Percentiles rank a stretch among this genome's conserved stretches.
phyloP scores from a whole-genome alignment of 345 rosid genomes.

The Kandelia obovata region DNA sequence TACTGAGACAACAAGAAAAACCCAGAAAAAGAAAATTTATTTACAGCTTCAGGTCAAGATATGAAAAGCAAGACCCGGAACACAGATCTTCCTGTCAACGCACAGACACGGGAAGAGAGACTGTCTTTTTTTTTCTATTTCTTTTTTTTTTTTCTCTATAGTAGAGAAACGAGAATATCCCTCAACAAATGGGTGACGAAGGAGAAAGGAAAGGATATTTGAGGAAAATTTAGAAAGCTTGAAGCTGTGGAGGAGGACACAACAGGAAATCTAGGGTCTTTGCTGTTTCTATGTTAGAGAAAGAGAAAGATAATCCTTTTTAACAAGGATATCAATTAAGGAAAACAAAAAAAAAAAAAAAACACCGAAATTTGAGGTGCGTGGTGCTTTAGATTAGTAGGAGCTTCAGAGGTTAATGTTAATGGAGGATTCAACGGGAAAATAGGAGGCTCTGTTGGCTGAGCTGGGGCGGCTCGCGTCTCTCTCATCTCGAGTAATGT shows the following conservation, averaged over 20 bases:
- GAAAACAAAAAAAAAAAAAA: too few relatives aligned
- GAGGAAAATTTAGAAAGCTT: slow-evolving; percentile 4
- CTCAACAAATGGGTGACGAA: slow-evolving; percentile 5
- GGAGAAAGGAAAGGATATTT: slow-evolving; percentile 5
- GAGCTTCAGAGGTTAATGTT: too few relatives aligned
- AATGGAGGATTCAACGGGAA: slow-evolving; percentile 16
- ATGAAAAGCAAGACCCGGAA: slow-evolving; percentile 20
- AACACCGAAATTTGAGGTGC: too few relatives aligned
- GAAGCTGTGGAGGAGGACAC: neutral
- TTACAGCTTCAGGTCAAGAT: neutral
- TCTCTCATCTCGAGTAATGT: too few relatives aligned
- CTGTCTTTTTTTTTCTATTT: neutral
- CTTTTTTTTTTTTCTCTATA: neutral
- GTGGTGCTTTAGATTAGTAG: too few relatives aligned
- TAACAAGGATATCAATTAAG: too few relatives aligned
- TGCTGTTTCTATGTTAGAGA: too few relatives aligned
- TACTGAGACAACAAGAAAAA: neutral
- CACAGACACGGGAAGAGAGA: neutral
- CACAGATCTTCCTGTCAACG: slow-evolving; percentile 10
- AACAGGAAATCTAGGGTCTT: too few relatives aligned
- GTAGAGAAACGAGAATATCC: neutral
- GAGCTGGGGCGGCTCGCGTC: too few relatives aligned
- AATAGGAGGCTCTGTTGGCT: neutral
- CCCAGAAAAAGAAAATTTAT: neutral
- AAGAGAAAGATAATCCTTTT: too few relatives aligned